Percentiles rank a stretch among this genome's conserved stretches.
Evolutionary conservation across 768 basidiomycete species (phyloP).

Genomic region (Hericium alpestre): DNA sequence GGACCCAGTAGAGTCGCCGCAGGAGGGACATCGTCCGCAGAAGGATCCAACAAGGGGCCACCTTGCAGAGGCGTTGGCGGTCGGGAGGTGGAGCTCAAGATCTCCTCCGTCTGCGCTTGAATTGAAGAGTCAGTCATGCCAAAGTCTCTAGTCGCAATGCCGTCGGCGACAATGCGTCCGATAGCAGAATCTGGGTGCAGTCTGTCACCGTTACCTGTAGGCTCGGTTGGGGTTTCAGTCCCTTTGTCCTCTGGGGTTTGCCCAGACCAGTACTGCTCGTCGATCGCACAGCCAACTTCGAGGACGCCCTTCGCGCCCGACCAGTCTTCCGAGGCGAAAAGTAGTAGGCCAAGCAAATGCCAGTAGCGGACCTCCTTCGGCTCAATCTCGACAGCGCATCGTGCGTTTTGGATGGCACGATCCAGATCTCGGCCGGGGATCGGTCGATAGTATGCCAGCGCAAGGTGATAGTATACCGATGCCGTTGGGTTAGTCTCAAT

Average conservation of each 20-base stretch:
- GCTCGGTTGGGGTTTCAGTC: neutral
- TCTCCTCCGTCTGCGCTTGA: neutral
- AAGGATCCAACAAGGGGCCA: conserved; percentile 20
- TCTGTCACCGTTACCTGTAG: neutral
- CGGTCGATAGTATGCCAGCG: conserved; percentile 57
- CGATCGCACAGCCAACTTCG: conserved; percentile 61
- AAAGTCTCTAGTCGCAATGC: neutral
- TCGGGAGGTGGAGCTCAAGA: conserved; percentile 3
- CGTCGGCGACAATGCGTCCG: neutral
- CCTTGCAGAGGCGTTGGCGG: neutral
- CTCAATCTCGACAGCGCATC: conserved; percentile 62
- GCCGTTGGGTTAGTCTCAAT: conserved; percentile 39
- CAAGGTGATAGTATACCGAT: conserved; percentile 67
- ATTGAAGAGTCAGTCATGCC: neutral
- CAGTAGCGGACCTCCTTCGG: conserved; percentile 62
- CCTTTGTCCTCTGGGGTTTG: neutral
- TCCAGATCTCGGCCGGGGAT: conserved; percentile 55
- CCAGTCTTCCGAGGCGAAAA: conserved; percentile 77
- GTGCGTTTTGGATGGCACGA: conserved; percentile 57
- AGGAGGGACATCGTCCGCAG: conserved; percentile 26
- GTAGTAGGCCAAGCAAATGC: conserved; percentile 80
- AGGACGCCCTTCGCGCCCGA: conserved; percentile 63
- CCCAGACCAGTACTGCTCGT: conserved; percentile 26
- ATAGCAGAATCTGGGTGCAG: too few species aligned
- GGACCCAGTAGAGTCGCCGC: conserved; percentile 34